Percentiles rank a stretch among this genome's conserved stretches.
Conservation (phyloP, 805 yeast genomes). For the Naumovozyma castellii region DNA sequence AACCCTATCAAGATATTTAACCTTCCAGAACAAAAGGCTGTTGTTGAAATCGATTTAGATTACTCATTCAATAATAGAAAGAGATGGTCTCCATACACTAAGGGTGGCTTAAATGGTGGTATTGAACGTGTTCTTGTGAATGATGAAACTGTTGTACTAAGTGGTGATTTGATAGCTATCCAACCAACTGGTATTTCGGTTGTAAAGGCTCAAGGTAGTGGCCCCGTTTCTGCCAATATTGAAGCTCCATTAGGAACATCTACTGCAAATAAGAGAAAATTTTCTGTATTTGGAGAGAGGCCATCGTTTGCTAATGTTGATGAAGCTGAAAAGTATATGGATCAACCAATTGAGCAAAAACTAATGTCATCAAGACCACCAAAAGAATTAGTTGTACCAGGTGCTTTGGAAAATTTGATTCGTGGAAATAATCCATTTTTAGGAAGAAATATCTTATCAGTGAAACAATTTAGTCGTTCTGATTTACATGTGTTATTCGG, state of each 20-base stretch:
- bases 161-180: conserved; percentile 58
- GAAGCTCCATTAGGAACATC: conserved; percentile 36
- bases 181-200: conserved; percentile 56
- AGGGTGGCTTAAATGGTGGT: conserved; percentile 58
- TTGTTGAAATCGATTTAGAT: conserved; percentile 77
- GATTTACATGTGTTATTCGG: conserved; percentile 89
- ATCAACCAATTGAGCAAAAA: conserved; percentile 39
- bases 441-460: conserved; percentile 80
- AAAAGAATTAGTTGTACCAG: conserved; percentile 62
- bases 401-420: conserved; percentile 69
- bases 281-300: conserved; percentile 41
- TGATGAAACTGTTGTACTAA: conserved; percentile 73
- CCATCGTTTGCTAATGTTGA: conserved; percentile 33
- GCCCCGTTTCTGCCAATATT: conserved; percentile 23
- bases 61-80: conserved; percentile 37
- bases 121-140: conserved; percentile 80
- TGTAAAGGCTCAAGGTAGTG: conserved; percentile 35
- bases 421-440: conserved; percentile 83
- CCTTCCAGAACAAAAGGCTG: conserved; percentile 61
- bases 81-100: conserved; percentile 47
- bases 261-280: conserved; percentile 32
- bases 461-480: conserved; percentile 74
- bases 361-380: conserved; percentile 68
- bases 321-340: conserved; percentile 40
- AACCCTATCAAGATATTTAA: conserved; percentile 78